Evolutionary conservation across 2,329 filamentous ascomycete species (phyloP).

Genomic region (Aspergillus pseudotamarii): DNA sequence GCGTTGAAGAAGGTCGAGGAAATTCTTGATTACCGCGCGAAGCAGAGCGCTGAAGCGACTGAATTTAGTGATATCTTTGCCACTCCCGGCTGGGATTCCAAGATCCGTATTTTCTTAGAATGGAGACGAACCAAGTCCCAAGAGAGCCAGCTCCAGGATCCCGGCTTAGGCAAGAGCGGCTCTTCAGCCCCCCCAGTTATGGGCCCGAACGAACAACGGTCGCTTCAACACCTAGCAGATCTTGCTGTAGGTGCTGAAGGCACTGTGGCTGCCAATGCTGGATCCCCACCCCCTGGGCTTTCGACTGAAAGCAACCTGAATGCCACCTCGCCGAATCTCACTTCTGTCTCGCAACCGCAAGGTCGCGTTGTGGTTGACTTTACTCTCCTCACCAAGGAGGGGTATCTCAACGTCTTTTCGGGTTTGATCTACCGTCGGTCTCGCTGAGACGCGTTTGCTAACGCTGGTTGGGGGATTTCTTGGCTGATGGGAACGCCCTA

Average conservation of each 20-base stretch:
- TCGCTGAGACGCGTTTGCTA: conserved; percentile 20
- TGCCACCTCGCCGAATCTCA: conserved; percentile 30
- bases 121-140: conserved; percentile 39
- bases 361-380: conserved; percentile 43
- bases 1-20: conserved; percentile 55
- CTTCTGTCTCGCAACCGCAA: conserved; percentile 28
- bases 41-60: conserved; percentile 27
- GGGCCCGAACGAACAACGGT: conserved; percentile 47
- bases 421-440: conserved; percentile 37
- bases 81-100: conserved; percentile 44
- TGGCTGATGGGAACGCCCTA: background rate
- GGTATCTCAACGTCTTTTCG: conserved; percentile 46
- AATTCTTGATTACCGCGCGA: conserved; percentile 50
- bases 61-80: conserved; percentile 45
- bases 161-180: conserved; percentile 20
- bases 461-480: background rate
- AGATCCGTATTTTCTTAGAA: conserved; percentile 45
- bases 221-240: conserved; percentile 47
- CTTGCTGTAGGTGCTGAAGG: conserved; percentile 48
- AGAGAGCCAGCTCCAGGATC: conserved; percentile 34
- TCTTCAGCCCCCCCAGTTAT: conserved; percentile 36
- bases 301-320: conserved; percentile 27
- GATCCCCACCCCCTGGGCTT: conserved; percentile 32
- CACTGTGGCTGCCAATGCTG: conserved; percentile 32
- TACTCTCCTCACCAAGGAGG: conserved; percentile 44